Base-by-base conservation (phyloP, 495 filamentous ascomycete genomes). In the Hypoxylon trugodes region DNA sequence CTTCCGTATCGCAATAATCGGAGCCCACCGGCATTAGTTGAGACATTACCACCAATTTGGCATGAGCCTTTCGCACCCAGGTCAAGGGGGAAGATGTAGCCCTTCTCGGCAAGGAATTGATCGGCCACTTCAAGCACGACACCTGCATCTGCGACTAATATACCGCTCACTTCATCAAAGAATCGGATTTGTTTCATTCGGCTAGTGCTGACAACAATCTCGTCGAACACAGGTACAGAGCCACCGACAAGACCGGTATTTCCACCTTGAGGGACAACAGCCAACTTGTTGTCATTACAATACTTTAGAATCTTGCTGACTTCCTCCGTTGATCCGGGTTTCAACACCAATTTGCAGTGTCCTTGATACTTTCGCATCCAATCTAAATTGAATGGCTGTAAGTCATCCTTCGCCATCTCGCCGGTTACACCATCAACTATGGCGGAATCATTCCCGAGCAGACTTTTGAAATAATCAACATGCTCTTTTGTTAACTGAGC, bases 291-390 rank as follows among this genome's bases (percentile, higher is more conserved):
- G 54, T 93, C 86, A 75, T 97, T 97, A 79, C 95, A 98, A 83
- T 97, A 96, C 73, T 87, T 87, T 64, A 98, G 73, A 35, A 97
- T 87, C 75, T 90, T 81, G 82, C 90, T 93, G 70, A 97, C 87
- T 75, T 98, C 89, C 58, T 91, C 85, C 2, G 91, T 92, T 8
- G 83, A 86, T 28, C 80, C 79, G 6, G 95, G 95, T 76, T 94
- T 96, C 41, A 98, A 78, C 6, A 97, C 92, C 6, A 98, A 79
- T 53, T 86, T 84, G 48, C 90, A 87, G 72, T 96, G 93, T 32
- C 95, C 95, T 32, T 92, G 88, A 79, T 97, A 98, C 75, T 98
- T 98, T 73, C 90, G 87, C 96, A 98, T 98, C 95, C 95, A 98
- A 79, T 98, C 95, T 65, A 84, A 86, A 78, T 98, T 98, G 84